Percentiles rank a stretch among this genome's conserved stretches.
Evolutionary conservation across 768 basidiomycete genomes (phyloP).

Genomic region (Phaeolepiota aurea): DNA sequence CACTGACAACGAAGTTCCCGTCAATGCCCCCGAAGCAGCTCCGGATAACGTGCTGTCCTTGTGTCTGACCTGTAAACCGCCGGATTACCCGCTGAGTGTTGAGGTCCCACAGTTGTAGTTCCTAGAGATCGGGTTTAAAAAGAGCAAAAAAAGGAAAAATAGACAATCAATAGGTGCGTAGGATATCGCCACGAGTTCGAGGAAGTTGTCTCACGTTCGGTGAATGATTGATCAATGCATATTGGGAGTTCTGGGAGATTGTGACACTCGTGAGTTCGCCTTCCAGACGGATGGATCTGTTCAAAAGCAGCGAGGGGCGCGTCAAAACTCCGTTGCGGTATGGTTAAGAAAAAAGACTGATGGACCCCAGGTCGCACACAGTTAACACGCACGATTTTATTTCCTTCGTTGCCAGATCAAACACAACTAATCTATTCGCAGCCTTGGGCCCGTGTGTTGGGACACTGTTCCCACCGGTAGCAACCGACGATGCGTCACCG

Average conservation of each 20-base stretch:
- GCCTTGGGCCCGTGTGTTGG: conserved; percentile 22
- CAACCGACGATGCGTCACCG: conserved; percentile 24
- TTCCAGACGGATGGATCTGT: conserved; percentile 56
- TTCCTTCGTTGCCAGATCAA: conserved; percentile 62
- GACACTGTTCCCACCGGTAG: conserved; percentile 21
- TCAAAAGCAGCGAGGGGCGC: conserved; percentile 9
- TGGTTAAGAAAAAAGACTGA: conserved; percentile 4
- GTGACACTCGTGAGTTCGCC: conserved; percentile 87
- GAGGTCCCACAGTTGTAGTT: conserved; percentile 85
- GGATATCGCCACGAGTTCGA: conserved; percentile 4
- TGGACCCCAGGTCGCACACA: conserved; percentile 1
- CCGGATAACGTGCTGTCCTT: conserved; percentile 78
- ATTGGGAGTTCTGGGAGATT: conserved; percentile 79
- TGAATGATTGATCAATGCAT: conserved; percentile 79
- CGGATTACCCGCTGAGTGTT: conserved; percentile 58
- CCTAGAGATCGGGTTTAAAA: too few relatives aligned
- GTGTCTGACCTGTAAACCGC: conserved; percentile 81
- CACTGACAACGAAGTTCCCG: conserved; percentile 85
- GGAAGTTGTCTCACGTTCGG: conserved; percentile 69
- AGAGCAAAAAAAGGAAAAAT: conserved; percentile 7
- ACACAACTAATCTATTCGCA: conserved; percentile 69
- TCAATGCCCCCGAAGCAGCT: conserved; percentile 91
- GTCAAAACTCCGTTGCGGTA: conserved; percentile 3
- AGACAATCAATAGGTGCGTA: conserved; percentile 7
- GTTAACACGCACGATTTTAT: conserved; percentile 50